Base-by-base conservation (phyloP, 306 rosid species). In the Casuarina glauca region DNA sequence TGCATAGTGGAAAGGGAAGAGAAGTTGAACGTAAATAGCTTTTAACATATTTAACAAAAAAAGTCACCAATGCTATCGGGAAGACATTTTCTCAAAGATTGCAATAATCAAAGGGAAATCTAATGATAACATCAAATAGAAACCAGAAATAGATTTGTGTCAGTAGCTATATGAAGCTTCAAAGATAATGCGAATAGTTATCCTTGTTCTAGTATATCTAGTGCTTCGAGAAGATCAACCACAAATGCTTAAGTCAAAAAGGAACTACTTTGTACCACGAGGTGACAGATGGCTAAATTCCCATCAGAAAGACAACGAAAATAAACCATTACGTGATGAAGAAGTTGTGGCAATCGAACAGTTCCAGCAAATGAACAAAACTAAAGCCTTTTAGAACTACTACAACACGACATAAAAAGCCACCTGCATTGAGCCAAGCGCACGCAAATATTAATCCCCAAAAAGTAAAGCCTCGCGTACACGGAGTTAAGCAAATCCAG, bases 341-440 rank as follows among this genome's bases (percentile, higher is more conserved):
- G 11, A 5, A 49, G 49, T 67, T 44, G 38, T n/a, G 58, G 48
- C 68, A 72, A 48, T 80, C 41, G 49, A 74, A 72, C 80, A 69
- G 68, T 75, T 9, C 36, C 39, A 49, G 35, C 55, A 48, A 58
- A 46, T 26, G 20, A 41, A 17, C 42, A 16, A 17, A 17, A 17
- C 69, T 60, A 69, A 78, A 35, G 39, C 70, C 61, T 49, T 9
- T 11, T 39, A 12, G n/a, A 44, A 15, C 38, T 6, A 76, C 15
- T 3, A 32, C 10, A 51, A 69, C 66, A 32, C 52, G 46, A 35
- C 6, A 6, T 5, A 57, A 63, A 49, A 42, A 35, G 54, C 13
- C 74, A 15, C 19, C 41, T 39, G 46, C 9, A 36, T 38, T 66
- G 13, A 66, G 42, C 26, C 36, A 7, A 39, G 20, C 45, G 50